Base-by-base conservation (phyloP, 2,329 filamentous ascomycete species). In the Hirsutella minnesotensis region DNA sequence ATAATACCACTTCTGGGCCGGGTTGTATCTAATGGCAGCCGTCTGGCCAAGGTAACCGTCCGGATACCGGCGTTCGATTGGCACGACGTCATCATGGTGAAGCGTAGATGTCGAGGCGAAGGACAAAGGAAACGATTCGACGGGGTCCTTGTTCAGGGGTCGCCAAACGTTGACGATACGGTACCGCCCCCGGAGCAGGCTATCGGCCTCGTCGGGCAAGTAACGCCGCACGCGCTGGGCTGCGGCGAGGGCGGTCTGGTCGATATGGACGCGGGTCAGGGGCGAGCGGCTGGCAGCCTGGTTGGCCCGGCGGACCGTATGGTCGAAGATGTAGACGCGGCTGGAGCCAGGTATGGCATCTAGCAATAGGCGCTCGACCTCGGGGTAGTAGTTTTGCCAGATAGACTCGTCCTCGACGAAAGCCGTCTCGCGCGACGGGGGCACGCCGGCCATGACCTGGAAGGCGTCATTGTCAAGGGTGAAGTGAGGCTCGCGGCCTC, bases 161-260 rank as follows among this genome's bases (percentile, higher is more conserved):
- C 84, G 73, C 88, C 88, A 95, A 39, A 95, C 81, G 51, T 94
- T 95, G 59, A 95, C 77, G 55, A 95, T 86, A 46, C 87, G 76
- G 61, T 86, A 88, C 2, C 87, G 78, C 3, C 73, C 77, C 45
- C 89, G 72, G 0, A 90, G 72, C 0, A 90, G 66, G 44, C 62
- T 55, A 3, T 81, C 79, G 0, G 85, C 83, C 47, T 88, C 83
- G 9, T 73, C 72, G 2, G 75, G 64, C 42, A 86, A 68, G 59
- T 89, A 86, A 2, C 73, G 66, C 13, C 67, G 66, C 3, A 94
- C 83, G 39, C 87, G 82, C 57, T 75, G 69, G 9, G 65, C 71
- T 0, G 83, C 79, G 0, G 83, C 81, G 15, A 60, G 60, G 7
- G 73, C 62, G 0, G 86, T 92, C 63, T 95, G 88, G 59, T 95